Evolutionary conservation across 768 basidiomycete species (phyloP), one percentile per base, ranked within the genome.

Genomic region (Tricholoma terreum): DNA sequence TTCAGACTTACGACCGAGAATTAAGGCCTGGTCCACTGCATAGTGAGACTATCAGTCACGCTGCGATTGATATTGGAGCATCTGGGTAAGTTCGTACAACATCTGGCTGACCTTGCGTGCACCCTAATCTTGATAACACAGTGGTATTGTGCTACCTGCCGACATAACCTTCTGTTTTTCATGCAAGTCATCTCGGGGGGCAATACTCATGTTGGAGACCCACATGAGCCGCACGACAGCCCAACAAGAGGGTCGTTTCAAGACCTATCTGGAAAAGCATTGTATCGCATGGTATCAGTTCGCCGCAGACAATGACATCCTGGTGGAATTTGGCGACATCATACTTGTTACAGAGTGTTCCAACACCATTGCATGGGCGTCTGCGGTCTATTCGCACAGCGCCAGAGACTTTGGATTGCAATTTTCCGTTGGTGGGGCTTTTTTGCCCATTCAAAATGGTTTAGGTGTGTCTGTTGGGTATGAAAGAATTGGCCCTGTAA

Each of bases 261-360:
- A 35, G 6, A 8, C 8, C 15, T 51, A 51, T 51, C 33, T 35
- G 9, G 33, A 36, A 34, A 33, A 22, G 33, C 50, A 51, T 51
- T 34, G 50, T 36, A 31, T 31, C 31, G 31, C 31, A 8, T 64
- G 60, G 63, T 50, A 61, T 49, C 36, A 40, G 9, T 64, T 64
- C 45, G 60, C 60, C 7, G 6, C 36, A 15, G 22, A 42, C 19
- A 34, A 49, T 5, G 53, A 40, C 17, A 30, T 60, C 5, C 30
- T 43, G 6, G 49, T 61, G 3, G 59, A 48, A 2, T 64, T 64
- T 40, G 63, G 63, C 6, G 58, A 64, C 30, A 46, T 64, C 17
- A 57, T 64, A 56, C 58, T 61, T 31, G 60, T 64, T 6, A 64
- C 58, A 0, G 17, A 56, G n/a, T 48, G 49, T 35, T 50, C 49